A percentile compares a stretch with the other conserved stretches of the same genome.
These are phyloP conservation scores for Byssoonygena ceratinophila DNA, from an alignment of 2,329 filamentous ascomycete species.

Conservation along the genomic window DNA sequence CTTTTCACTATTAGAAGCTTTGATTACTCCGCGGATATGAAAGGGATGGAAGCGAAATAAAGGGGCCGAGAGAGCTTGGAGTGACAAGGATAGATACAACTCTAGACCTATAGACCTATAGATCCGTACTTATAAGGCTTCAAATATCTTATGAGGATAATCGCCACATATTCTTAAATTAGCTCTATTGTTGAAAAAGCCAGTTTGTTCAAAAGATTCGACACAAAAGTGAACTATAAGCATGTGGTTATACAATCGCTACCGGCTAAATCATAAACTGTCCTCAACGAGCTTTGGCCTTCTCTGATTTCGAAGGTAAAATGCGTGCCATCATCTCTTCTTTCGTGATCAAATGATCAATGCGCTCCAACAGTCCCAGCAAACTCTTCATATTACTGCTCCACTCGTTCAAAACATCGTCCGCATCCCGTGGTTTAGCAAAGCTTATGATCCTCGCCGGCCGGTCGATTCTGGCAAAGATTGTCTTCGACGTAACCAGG, in stretches of 20 bases:
- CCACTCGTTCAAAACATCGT: slow-evolving; percentile 97
- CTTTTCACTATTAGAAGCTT: neutral
- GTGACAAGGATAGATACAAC: neutral
- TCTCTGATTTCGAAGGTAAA: slow-evolving; percentile 48
- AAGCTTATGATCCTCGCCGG: slow-evolving; percentile 88
- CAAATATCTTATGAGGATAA: neutral
- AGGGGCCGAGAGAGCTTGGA: no score
- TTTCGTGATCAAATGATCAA: slow-evolving; percentile 97
- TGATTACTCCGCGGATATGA: slow-evolving; percentile 2
- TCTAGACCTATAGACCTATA: slow-evolving; percentile 6
- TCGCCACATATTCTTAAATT: neutral
- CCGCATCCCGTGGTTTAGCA: slow-evolving; percentile 84
- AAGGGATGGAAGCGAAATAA: neutral
- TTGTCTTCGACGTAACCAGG: slow-evolving; percentile 91
- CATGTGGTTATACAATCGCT: slow-evolving; percentile 7
- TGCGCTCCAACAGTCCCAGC: slow-evolving; percentile 72
- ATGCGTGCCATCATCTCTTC: slow-evolving; percentile 99
- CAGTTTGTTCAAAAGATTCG: neutral
- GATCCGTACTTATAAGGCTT: slow-evolving; percentile 1
- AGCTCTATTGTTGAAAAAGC: neutral
- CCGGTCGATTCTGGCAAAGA: slow-evolving; percentile 93
- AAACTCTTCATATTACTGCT: slow-evolving; percentile 95
- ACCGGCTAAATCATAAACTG: neutral
- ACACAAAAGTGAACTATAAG: neutral
- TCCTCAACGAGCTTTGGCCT: slow-evolving; percentile 29